A percentile compares a stretch with the other conserved stretches of the same genome.
These are phyloP conservation scores for Aotearoamyces nothofagi DNA, from an alignment of 2,329 filamentous ascomycete genomes.

Conservation along the genomic window DNA sequence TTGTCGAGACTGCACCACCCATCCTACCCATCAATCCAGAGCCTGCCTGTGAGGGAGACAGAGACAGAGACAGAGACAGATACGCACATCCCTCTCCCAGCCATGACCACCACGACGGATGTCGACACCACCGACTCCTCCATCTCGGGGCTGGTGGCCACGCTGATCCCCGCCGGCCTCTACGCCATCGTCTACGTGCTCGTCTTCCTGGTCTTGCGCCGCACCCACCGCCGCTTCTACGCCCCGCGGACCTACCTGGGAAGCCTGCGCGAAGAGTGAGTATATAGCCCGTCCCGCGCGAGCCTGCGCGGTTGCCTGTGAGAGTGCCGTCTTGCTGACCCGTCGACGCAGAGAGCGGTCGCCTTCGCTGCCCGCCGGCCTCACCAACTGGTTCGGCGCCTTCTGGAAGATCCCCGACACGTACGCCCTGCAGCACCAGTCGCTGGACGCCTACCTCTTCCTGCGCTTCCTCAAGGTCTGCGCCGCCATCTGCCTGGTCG, in stretches of 20 bases:
- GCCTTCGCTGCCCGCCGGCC: slow-evolving; percentile 40
- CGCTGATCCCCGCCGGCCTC: slow-evolving; percentile 28
- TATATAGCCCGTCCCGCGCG: slow-evolving; percentile 5
- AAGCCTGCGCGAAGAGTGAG: slow-evolving; percentile 27
- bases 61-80: background rate
- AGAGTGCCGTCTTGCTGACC: slow-evolving; percentile 1
- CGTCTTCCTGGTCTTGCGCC: slow-evolving; percentile 33
- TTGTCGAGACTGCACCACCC: background rate
- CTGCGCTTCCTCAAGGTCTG: slow-evolving; percentile 75
- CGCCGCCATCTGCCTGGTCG: slow-evolving; percentile 67
- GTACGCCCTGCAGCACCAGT: slow-evolving; percentile 78
- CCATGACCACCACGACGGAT: background rate
- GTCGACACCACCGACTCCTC: slow-evolving; percentile 7
- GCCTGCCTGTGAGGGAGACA: background rate
- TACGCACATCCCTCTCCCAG: background rate
- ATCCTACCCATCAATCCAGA: background rate
- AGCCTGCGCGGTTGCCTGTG: background rate
- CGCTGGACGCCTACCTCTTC: slow-evolving; percentile 82
- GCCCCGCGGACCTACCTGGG: slow-evolving; percentile 38
- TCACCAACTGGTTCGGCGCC: slow-evolving; percentile 50
- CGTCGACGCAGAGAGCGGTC: slow-evolving; percentile 33
- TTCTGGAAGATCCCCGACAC: slow-evolving; percentile 60
- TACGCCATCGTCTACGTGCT: slow-evolving; percentile 28
- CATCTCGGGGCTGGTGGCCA: slow-evolving; percentile 27
- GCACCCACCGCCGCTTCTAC: slow-evolving; percentile 31